Evolutionary conservation across 1,284 basidiomycete genomes (phyloP), one percentile per base, ranked within the genome.

Genomic region (Termitomyces sp.): DNA sequence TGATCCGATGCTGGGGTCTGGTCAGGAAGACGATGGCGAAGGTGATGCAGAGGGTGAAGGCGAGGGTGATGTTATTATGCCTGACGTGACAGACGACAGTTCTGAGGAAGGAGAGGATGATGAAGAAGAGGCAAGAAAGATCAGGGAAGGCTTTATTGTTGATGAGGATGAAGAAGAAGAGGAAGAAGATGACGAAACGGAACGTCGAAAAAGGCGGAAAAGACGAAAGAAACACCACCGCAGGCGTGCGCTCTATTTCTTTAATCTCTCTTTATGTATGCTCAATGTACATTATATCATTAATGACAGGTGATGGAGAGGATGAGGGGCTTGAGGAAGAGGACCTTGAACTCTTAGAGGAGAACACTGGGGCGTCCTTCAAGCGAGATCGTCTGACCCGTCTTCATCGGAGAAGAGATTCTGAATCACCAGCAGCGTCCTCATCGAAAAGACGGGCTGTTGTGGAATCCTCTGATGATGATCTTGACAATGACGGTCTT

Each of bases 311-410:
- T 69, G 78, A 76, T 56, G 78, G 78, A 47, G 80, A 83, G 53
- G 82, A 87, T 26, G 84, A 86, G 54, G 90, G 77, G n/a, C 74
- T 97, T 41, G 94, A 97, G 60, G 96, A 98, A 50, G 97, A 99
- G 64, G 97, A 99, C 66, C 72, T 99, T 50, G 95, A 96, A 49
- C 79, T 99, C 8, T 69, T 99, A 19, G 91, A 92, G 64, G 97
- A 99, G 76, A 99, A 98, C 63, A 93, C 93, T 3, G 94, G 96
- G 8, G 79, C 81, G 18, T 77, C 80, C 3, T 84, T 83, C 70
- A 80, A 75, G 61, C 74, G 77, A 63, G 78, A 74, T 62, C 81
- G 78, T 30, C 37, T 92, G 40, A 88, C 84, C 59, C 82, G 89
- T 58, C 76, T 91, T 41, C 83, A 87, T 57, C 83, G 88, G 50